Percentiles rank a stretch among this genome's conserved stretches.
phyloP scores from a whole-genome alignment of 495 filamentous ascomycete genomes.

The Penicillium angulare region DNA sequence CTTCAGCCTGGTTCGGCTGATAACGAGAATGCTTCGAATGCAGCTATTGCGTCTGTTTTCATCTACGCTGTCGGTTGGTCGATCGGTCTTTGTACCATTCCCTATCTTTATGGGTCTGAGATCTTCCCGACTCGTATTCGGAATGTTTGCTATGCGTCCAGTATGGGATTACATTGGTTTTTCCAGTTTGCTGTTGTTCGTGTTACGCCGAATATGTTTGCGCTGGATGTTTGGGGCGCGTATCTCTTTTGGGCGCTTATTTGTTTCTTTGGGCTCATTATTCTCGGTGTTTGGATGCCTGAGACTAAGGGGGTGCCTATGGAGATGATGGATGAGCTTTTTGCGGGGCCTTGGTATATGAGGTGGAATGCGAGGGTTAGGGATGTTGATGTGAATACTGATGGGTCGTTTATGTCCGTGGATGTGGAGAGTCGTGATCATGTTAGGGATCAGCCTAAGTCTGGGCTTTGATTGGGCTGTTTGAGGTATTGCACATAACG shows the following conservation, averaged over 20 bases:
- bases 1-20: constrained; percentile 29
- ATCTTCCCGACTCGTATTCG: constrained; percentile 48
- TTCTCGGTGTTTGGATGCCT: constrained; percentile 47
- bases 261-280: constrained; percentile 37
- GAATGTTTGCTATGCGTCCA: constrained; percentile 41
- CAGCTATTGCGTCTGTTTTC: constrained; percentile 47
- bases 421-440: constrained; percentile 1
- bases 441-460: background rate
- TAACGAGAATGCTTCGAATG: constrained; percentile 40
- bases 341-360: constrained; percentile 43
- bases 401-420: too few relatives aligned
- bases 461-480: background rate
- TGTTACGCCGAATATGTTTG: constrained; percentile 49
- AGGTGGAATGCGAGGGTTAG: constrained; percentile 36
- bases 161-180: constrained; percentile 48
- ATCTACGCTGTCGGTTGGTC: constrained; percentile 50
- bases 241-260: constrained; percentile 47
- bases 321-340: constrained; percentile 46
- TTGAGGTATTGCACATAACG: too few relatives aligned
- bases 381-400: constrained; percentile 1
- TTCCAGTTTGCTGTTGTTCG: constrained; percentile 51
- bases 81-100: constrained; percentile 50
- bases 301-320: constrained; percentile 47
- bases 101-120: constrained; percentile 48
- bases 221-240: constrained; percentile 43